These are phyloP conservation scores for Meyerozyma sp. DNA, from an alignment of 1,139 yeast species.

Conservation along the genomic window DNA sequence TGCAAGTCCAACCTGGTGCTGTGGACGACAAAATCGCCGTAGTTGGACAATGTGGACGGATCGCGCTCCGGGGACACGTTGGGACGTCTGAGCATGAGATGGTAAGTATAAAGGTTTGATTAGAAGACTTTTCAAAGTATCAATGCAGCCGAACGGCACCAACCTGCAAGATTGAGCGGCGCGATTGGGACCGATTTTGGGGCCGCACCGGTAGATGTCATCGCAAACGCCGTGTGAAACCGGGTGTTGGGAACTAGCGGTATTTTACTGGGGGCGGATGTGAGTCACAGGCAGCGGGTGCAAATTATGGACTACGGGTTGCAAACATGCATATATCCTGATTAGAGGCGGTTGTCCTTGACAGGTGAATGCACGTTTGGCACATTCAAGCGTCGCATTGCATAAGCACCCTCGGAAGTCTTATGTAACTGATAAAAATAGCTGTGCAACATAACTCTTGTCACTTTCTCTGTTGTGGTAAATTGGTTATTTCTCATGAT, in stretches of 20 bases:
- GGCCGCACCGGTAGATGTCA: background rate
- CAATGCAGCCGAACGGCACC: background rate
- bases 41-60: slow-evolving; percentile 75
- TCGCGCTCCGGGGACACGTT: slow-evolving; percentile 53
- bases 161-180: background rate
- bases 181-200: background rate
- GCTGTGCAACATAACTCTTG: background rate
- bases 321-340: no score
- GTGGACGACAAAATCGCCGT: slow-evolving; percentile 45
- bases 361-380: background rate
- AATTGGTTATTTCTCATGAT: no score
- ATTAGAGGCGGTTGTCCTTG: no score
- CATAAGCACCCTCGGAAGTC: background rate
- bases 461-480: background rate
- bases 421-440: background rate
- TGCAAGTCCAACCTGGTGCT: slow-evolving; percentile 50
- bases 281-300: no score
- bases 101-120: no score
- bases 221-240: no score
- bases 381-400: background rate
- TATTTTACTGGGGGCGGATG: no score
- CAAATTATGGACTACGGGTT: no score
- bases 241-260: no score
- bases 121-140: no score
- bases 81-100: slow-evolving; percentile 19